These are phyloP conservation scores for Cadophora sp. DNA, from an alignment of 2,329 filamentous ascomycete genomes.

Conservation along the genomic window DNA sequence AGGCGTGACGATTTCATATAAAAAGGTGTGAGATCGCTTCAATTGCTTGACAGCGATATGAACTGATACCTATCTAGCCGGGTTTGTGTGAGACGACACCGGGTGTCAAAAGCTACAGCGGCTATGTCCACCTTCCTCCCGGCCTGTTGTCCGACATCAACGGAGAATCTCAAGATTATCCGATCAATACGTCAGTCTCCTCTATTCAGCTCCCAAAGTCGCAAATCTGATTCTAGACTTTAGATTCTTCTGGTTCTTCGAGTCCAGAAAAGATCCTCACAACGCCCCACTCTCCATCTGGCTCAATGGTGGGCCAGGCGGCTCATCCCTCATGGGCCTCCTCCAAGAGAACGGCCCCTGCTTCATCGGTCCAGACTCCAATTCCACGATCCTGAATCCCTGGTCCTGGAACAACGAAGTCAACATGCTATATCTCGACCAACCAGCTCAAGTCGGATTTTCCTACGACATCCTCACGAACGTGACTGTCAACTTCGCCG, in stretches of 20 bases:
- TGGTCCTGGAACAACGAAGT: slow-evolving; percentile 68
- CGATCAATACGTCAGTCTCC: slow-evolving; percentile 23
- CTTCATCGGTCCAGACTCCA: slow-evolving; percentile 45
- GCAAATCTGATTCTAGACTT: not conserved
- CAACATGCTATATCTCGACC: slow-evolving; percentile 58
- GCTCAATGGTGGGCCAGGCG: slow-evolving; percentile 70
- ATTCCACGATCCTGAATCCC: slow-evolving; percentile 54
- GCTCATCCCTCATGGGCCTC: slow-evolving; percentile 61
- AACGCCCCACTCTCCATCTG: slow-evolving; percentile 61
- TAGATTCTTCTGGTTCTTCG: slow-evolving; percentile 51
- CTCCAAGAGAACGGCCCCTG: slow-evolving; percentile 62
- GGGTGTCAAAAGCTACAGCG: slow-evolving; percentile 32
- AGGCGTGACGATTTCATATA: slow-evolving; percentile 17
- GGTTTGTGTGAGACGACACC: slow-evolving; percentile 31
- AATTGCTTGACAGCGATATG: not conserved
- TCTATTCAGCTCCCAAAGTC: not conserved
- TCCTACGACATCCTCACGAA: slow-evolving; percentile 48
- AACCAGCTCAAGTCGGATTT: slow-evolving; percentile 72
- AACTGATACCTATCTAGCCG: not conserved
- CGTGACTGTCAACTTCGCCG: slow-evolving; percentile 21
- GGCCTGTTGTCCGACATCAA: slow-evolving; percentile 20
- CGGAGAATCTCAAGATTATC: slow-evolving; percentile 21
- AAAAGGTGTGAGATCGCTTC: not conserved
- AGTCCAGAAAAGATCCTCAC: slow-evolving; percentile 51
- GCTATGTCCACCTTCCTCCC: slow-evolving; percentile 32